Evolutionary conservation across 805 yeast species (phyloP), one percentile per base, ranked within the genome.

Genomic region (Metschnikowia henanensis): DNA sequence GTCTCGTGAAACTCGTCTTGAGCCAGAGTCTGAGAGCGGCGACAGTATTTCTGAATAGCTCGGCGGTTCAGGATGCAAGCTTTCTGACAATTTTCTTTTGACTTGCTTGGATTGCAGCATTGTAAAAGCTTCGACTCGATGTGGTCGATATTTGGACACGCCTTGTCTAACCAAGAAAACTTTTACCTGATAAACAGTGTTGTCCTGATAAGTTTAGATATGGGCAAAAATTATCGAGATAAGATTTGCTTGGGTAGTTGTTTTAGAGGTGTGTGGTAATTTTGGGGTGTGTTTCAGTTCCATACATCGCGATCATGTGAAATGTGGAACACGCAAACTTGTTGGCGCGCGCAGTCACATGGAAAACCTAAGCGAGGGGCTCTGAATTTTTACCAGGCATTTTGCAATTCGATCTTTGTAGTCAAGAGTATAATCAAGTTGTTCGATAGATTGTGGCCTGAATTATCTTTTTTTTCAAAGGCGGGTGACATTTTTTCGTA

Each of bases 31-130:
- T 7, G 32, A 29, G 13, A 30, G 37, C 3, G 37, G 40, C 13
- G 35, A 30, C 30, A 8, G 29, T 18, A n/a, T 16, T 17, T 39
- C 46, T 16, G 28, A 26, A 15, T 31, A 25, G 10, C 16, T 30
- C 7, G 49, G 45, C 1, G 43, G 45, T 6, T 37, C 49, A 7
- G 43, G 13, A 28, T 7, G 30, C 18, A 37, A 16, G 6, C 42
- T 19, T n/a, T 50, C 53, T 3, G 52, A 47, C 13, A 47, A 34
- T 29, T 35, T 47, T 35, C 53, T 39, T 28, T 50, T 50, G 23
- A 30, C 30, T 23, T 39, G 52, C 23, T 38, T 50, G 8, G 49
- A 28, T 19, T 25, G 37, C 38, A 32, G 41, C 53, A 50, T 47
- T 15, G 32, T 16, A 32, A 5, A 15, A 12, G 23, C 30, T 6